Evolutionary conservation across 2,329 filamentous ascomycete species (phyloP).

Genomic region (Fusarium sp.): DNA sequence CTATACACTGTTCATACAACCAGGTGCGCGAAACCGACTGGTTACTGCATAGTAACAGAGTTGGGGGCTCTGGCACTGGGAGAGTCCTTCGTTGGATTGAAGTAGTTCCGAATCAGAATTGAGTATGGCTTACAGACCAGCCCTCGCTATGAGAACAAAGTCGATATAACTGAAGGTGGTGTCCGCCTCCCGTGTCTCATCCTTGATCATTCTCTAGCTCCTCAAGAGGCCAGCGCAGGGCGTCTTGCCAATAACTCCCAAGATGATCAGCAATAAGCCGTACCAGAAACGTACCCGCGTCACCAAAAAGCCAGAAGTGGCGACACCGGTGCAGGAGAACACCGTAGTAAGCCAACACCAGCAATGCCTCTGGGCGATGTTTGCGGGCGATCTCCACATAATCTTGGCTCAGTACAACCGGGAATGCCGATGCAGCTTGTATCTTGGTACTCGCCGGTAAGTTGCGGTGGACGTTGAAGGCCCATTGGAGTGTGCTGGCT

Average conservation of each 20-base stretch:
- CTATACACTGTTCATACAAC: too few relatives aligned
- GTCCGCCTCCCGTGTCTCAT: slow-evolving; percentile 19
- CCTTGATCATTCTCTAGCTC: slow-evolving; percentile 48
- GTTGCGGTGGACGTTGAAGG: slow-evolving; percentile 51
- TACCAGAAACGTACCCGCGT: slow-evolving; percentile 52
- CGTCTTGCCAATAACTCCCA: slow-evolving; percentile 53
- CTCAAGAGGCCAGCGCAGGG: slow-evolving; percentile 53
- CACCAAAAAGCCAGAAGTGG: slow-evolving; percentile 57
- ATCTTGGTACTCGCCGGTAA: slow-evolving; percentile 43
- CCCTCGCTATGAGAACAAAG: too few relatives aligned
- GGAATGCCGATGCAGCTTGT: slow-evolving; percentile 53
- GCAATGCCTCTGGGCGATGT: slow-evolving; percentile 58
- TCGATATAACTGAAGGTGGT: too few relatives aligned
- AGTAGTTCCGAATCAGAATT: too few relatives aligned
- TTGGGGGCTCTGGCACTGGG: too few relatives aligned
- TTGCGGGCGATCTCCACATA: slow-evolving; percentile 55
- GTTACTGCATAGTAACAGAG: too few relatives aligned
- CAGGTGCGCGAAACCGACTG: too few relatives aligned
- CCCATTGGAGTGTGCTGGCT: slow-evolving; percentile 51
- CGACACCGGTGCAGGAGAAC: slow-evolving; percentile 61
- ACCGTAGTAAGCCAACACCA: slow-evolving; percentile 65
- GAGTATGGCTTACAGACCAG: too few relatives aligned
- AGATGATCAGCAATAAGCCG: slow-evolving; percentile 52
- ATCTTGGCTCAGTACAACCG: slow-evolving; percentile 50
- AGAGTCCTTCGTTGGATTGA: too few relatives aligned